phyloP scores from a whole-genome alignment of 345 rosid species.

The Raphanus sativus region DNA sequence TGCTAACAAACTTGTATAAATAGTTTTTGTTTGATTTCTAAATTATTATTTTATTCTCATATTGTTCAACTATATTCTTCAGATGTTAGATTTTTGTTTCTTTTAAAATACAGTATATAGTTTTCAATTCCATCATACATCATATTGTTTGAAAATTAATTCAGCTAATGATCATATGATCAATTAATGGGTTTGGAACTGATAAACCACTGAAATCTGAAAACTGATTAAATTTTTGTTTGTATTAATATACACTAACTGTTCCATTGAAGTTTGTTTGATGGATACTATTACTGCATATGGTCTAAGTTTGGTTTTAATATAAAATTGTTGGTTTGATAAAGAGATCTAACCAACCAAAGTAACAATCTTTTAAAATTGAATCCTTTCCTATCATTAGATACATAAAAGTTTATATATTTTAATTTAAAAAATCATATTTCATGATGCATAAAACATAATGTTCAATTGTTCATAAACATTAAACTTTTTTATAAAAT shows the following conservation, averaged over 20 bases:
- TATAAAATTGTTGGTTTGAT: neutral
- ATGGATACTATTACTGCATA: neutral
- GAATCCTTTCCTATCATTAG: neutral
- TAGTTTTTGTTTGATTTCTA: constrained; percentile 30
- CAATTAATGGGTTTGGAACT: constrained; percentile 2
- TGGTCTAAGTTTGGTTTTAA: constrained; percentile 12
- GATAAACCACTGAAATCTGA: constrained; percentile 9
- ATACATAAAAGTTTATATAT: neutral
- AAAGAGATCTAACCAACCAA: neutral
- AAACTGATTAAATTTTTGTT: neutral
- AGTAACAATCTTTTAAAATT: neutral
- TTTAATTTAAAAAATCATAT: too few species aligned
- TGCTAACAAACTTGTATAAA: constrained; percentile 38
- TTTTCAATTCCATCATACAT: constrained; percentile 18
- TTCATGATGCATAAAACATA: neutral
- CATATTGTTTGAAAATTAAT: neutral
- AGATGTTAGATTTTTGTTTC: neutral
- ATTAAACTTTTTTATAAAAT: neutral
- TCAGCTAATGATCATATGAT: neutral
- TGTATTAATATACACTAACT: neutral
- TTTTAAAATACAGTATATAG: neutral
- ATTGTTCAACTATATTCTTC: too few species aligned
- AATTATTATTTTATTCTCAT: constrained; percentile 13
- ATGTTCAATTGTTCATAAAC: neutral
- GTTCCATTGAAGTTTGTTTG: constrained; percentile 17